Evolutionary conservation across 352 stramenopile genomes (phyloP), one percentile per base, ranked within the genome.

Genomic region (Phytophthora ramorum): DNA sequence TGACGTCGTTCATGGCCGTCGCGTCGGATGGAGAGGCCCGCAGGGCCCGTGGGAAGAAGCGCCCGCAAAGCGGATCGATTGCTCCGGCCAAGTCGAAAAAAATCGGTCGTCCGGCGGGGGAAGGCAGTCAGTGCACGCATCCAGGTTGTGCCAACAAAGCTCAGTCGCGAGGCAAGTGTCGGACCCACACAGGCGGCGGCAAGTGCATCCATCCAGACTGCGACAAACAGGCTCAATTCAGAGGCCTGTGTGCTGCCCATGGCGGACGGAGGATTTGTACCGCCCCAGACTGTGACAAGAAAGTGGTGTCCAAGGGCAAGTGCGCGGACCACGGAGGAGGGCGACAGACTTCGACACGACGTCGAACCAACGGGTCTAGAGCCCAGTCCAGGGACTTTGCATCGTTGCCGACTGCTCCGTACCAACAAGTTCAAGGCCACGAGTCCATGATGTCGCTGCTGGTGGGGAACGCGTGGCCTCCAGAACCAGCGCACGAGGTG

Each of bases 321-420:
- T 69, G 61, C 12, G 53, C 37, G n/a, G 61, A 69, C 13, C 61
- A 69, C n/a, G 61, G 61, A 34, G 61, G 61, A n/a, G 54, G 61
- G 1, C 19, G 61, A 26, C 52, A 47, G 50, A 54, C 9, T 0
- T 50, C 44, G 6, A 46, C 5, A 13, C 9, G 9, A 38, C 7
- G 4, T 16, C 8, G 32, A 38, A 4, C 9, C 32, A 38, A 38
- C 9, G 13, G 10, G 32, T 13, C 32, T 13, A 38, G 10, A 16
- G 7, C 26, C 26, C 26, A 32, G 26, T 7, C 2, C 26, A 32
- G 26, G 26, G 4, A 32, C 26, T 3, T 32, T 32, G 2, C 26
- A 7, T 7, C 26, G 4, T 32, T 32, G 4, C 26, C 4, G 0
- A 8, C 37, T 20, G 14, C 16, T 44, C 1, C 9, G 37, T 22